These are phyloP conservation scores for Albifimbria verrucaria DNA, from an alignment of 2,329 filamentous ascomycete genomes.

Conservation along the genomic window DNA sequence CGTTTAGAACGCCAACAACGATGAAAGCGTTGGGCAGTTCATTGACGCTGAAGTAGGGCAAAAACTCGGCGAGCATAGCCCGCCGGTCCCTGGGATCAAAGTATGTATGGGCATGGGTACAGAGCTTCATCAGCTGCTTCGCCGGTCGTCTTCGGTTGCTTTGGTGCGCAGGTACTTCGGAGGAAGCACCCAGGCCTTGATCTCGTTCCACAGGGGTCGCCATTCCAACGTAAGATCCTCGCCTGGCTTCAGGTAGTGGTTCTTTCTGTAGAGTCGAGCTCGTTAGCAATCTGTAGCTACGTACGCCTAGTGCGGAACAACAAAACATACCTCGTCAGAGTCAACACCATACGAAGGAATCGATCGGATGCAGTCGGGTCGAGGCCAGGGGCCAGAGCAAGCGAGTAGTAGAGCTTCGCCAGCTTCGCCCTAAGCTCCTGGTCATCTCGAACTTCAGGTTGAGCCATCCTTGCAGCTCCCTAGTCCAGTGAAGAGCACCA, in stretches of 20 bases:
- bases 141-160: constrained; percentile 51
- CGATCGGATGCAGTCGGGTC: constrained; percentile 79
- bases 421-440: constrained; percentile 78
- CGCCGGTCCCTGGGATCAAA: constrained; percentile 86
- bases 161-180: constrained; percentile 70
- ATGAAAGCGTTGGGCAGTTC: constrained; percentile 91
- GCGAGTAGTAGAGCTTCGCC: constrained; percentile 90
- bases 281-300: background rate
- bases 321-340: constrained; percentile 83
- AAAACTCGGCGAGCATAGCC: constrained; percentile 74
- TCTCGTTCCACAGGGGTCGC: constrained; percentile 86
- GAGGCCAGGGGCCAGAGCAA: constrained; percentile 84
- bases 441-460: constrained; percentile 97
- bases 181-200: constrained; percentile 87
- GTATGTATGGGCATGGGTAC: constrained; percentile 85
- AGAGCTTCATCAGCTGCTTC: constrained; percentile 78
- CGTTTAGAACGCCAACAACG: constrained; percentile 81
- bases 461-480: constrained; percentile 93
- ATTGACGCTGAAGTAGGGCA: constrained; percentile 89
- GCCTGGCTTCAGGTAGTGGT: constrained; percentile 88
- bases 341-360: constrained; percentile 95
- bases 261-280: constrained; percentile 58
- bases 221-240: constrained; percentile 92
- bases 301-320: constrained; percentile 88
- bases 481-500: constrained; percentile 93